phyloP scores from a whole-genome alignment of 352 stramenopile species.

The Pythium scleroteichum region DNA sequence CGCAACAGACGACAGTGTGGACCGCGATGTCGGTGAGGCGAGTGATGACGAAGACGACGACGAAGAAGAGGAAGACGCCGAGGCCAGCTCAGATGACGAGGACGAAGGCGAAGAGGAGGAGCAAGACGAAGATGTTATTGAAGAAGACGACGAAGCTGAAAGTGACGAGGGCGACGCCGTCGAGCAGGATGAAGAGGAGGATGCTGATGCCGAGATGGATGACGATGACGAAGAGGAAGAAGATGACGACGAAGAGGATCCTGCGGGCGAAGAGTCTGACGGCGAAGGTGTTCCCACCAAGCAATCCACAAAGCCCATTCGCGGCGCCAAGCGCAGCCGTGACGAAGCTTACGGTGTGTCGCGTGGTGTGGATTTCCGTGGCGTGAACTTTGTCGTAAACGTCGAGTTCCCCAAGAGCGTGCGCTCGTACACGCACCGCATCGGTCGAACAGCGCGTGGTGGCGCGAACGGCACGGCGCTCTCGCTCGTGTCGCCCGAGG shows the following conservation, averaged over 20 bases:
- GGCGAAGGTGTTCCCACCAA: constrained; percentile 23
- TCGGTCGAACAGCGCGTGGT: constrained; percentile 97
- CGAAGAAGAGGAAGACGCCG: constrained; percentile 63
- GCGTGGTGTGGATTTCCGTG: constrained; percentile 98
- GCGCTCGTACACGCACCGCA: constrained; percentile 97
- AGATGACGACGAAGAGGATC: constrained; percentile 31
- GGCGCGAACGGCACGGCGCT: constrained; percentile 96
- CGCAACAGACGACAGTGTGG: constrained; percentile 96
- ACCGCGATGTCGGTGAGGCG: constrained; percentile 71
- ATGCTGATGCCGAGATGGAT: constrained; percentile 82
- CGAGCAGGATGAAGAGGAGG: constrained; percentile 44
- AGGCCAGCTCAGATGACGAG: constrained; percentile 42
- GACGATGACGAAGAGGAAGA: constrained; percentile 45
- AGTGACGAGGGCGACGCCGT: constrained; percentile 37
- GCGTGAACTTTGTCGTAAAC: constrained; percentile 99
- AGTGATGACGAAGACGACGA: constrained; percentile 71
- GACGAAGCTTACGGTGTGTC: constrained; percentile 96
- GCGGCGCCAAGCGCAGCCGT: constrained; percentile 54
- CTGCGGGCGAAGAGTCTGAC: constrained; percentile 36
- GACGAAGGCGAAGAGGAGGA: constrained; percentile 49
- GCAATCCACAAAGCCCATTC: constrained; percentile 21
- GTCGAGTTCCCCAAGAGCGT: constrained; percentile 96
- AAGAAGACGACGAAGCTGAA: constrained; percentile 40
- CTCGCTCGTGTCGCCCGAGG: constrained; percentile 90
- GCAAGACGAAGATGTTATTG: constrained; percentile 46